Evolutionary conservation across 257 asterid species (phyloP).

Genomic region (Mitragyna speciosa): DNA sequence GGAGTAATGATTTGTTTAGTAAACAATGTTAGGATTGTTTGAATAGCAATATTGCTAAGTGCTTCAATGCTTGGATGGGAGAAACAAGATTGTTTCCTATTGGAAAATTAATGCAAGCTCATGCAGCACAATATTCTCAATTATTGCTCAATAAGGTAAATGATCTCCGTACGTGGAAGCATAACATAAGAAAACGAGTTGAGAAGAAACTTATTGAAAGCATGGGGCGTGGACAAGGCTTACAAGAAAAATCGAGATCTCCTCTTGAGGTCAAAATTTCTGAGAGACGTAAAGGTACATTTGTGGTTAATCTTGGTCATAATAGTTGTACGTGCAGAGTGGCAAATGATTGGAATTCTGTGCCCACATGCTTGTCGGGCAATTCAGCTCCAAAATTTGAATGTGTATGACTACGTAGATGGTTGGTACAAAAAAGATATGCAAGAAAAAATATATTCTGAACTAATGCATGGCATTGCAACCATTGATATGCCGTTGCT

Average conservation of each 20-base stretch:
- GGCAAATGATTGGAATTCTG: constrained; percentile 22
- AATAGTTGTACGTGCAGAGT: constrained; percentile 18
- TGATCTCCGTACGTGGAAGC: constrained; percentile 6
- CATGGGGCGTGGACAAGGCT: not conserved
- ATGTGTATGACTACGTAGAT: constrained; percentile 7
- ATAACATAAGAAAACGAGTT: constrained; percentile 1
- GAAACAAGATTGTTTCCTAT: too few species aligned
- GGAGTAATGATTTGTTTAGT: not conserved
- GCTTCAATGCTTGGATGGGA: constrained; percentile 3
- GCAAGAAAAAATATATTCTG: constrained; percentile 20
- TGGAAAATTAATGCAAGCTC: constrained; percentile 22
- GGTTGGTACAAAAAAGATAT: constrained; percentile 18
- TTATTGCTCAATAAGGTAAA: constrained; percentile 12
- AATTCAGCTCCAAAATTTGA: not conserved
- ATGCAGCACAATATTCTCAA: constrained; percentile 8
- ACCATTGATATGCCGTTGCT: constrained; percentile 16
- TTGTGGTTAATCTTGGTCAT: constrained; percentile 16
- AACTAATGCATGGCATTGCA: constrained; percentile 7
- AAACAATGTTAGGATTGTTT: not conserved
- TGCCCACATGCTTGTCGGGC: constrained; percentile 14
- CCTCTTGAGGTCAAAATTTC: constrained; percentile 10
- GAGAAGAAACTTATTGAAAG: constrained; percentile 10
- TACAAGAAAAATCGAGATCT: not conserved
- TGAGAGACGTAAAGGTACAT: constrained; percentile 5
- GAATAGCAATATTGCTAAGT: constrained; percentile 1